These are phyloP conservation scores for Lolium multiflorum DNA, from an alignment of 176 grass and related monocot species.

Conservation along the genomic window DNA sequence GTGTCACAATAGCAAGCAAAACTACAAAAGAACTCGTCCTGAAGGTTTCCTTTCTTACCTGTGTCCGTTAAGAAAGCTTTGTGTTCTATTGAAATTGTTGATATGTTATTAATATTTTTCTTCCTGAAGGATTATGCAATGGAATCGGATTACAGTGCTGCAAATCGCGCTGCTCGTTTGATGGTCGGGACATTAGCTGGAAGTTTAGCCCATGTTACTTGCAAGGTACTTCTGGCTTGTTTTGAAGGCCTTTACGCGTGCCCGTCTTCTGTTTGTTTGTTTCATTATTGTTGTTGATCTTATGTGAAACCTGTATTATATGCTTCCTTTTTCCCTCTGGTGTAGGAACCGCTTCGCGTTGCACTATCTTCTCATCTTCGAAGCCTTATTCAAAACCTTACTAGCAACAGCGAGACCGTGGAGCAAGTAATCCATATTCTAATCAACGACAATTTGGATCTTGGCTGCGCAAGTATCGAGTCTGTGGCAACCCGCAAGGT, in stretches of 20 bases:
- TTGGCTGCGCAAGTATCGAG: constrained; percentile 85
- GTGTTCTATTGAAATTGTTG: constrained; percentile 8
- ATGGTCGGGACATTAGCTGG: constrained; percentile 89
- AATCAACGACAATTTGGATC: constrained; percentile 83
- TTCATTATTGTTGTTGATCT: constrained; percentile 32
- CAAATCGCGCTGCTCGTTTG: constrained; percentile 70
- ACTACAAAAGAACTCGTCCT: constrained; percentile 90
- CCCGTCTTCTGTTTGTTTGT: constrained; percentile 26
- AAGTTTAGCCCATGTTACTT: constrained; percentile 95
- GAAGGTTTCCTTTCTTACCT: constrained; percentile 60
- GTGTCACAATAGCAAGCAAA: constrained; percentile 81
- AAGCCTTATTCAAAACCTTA: constrained; percentile 68
- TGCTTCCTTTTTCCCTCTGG: constrained; percentile 32
- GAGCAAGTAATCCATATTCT: constrained; percentile 78
- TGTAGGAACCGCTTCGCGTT: constrained; percentile 81
- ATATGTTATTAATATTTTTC: constrained; percentile 23
- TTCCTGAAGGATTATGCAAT: constrained; percentile 71
- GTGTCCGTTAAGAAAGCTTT: background rate
- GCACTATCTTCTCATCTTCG: constrained; percentile 69
- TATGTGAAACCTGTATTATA: background rate
- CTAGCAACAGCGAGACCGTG: constrained; percentile 60
- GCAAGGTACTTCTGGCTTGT: constrained; percentile 51
- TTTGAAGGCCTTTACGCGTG: background rate
- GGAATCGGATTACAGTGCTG: constrained; percentile 71
- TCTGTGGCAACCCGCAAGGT: constrained; percentile 76